These are phyloP conservation scores for Funneliformis mosseae DNA, from an alignment of 192 early-diverging fungal genomes.

Conservation along the genomic window DNA sequence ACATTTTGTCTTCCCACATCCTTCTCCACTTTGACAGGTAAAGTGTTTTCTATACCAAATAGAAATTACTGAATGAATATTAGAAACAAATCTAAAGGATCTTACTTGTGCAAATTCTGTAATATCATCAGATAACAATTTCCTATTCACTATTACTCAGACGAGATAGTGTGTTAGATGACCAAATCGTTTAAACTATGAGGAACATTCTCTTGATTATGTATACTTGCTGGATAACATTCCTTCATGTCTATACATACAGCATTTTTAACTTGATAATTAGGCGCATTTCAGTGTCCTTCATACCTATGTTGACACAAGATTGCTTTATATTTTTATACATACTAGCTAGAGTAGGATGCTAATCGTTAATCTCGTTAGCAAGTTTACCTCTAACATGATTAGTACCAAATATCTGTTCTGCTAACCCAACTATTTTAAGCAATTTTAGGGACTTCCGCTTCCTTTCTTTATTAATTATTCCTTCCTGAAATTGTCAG, in stretches of 20 bases:
- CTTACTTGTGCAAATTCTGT: conserved; percentile 7
- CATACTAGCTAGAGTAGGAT: neutral
- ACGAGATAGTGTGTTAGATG: conserved; percentile 23
- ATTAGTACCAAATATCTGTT: conserved; percentile 26
- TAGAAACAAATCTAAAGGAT: neutral
- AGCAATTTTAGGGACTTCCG: neutral
- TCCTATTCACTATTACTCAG: neutral
- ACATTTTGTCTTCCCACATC: neutral
- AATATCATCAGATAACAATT: conserved; percentile 13
- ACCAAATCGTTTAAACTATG: conserved; percentile 1
- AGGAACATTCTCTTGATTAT: no score
- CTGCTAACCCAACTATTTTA: conserved; percentile 30
- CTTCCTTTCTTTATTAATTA: conserved; percentile 28
- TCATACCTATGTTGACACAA: conserved; percentile 9
- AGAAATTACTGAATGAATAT: conserved; percentile 13
- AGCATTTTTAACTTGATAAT: conserved; percentile 14
- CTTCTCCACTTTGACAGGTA: neutral
- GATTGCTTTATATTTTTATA: conserved; percentile 25
- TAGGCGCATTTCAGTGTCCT: conserved; percentile 1
- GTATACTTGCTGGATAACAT: neutral
- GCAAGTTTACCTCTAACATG: conserved; percentile 9
- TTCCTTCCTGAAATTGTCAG: conserved; percentile 10
- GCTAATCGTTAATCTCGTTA: conserved; percentile 14
- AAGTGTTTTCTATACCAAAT: conserved; percentile 18
- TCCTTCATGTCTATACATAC: no score